Percentiles rank a stretch among this genome's conserved stretches.
These are phyloP conservation scores for Aspergillus ochraceoroseus DNA, from an alignment of 2,329 filamentous ascomycete species.

Conservation along the genomic window DNA sequence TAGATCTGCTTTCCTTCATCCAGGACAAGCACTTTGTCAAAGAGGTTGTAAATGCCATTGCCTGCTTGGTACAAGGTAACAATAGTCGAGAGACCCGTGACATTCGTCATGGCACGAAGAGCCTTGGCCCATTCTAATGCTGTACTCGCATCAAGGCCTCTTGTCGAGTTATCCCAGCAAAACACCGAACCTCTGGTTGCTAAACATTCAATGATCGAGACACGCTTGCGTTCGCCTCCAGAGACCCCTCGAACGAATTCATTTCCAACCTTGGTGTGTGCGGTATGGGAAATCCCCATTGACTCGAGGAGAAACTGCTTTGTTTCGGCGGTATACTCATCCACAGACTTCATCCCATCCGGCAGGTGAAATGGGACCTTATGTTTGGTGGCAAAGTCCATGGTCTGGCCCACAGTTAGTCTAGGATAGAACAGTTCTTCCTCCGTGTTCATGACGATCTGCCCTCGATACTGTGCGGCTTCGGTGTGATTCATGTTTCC, in stretches of 20 bases:
- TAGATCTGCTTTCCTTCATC: conserved; percentile 60
- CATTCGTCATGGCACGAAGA: conserved; percentile 56
- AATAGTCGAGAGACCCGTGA: conserved; percentile 53
- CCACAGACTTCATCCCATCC: conserved; percentile 57
- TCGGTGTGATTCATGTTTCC: conserved; percentile 44
- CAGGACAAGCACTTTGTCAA: conserved; percentile 62
- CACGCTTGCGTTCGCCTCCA: conserved; percentile 62
- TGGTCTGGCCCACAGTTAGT: conserved; percentile 48
- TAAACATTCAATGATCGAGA: conserved; percentile 60
- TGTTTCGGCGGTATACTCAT: conserved; percentile 46
- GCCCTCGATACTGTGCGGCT: conserved; percentile 48
- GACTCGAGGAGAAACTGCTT: conserved; percentile 53
- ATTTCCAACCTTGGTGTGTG: conserved; percentile 62
- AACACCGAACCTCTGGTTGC: conserved; percentile 53
- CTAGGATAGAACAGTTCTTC: conserved; percentile 50
- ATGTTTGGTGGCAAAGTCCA: conserved; percentile 58
- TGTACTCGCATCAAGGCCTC: conserved; percentile 59
- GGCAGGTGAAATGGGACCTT: conserved; percentile 65
- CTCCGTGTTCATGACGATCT: conserved; percentile 55
- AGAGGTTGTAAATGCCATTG: conserved; percentile 60
- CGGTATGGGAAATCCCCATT: conserved; percentile 54
- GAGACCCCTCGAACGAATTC: conserved; percentile 60
- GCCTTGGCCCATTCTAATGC: conserved; percentile 55
- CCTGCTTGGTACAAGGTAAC: conserved; percentile 63
- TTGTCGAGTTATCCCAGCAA: conserved; percentile 61